Evolutionary conservation across 2,329 filamentous ascomycete genomes (phyloP), one percentile per base, ranked within the genome.

Genomic region (Clarireedia hainanense): DNA sequence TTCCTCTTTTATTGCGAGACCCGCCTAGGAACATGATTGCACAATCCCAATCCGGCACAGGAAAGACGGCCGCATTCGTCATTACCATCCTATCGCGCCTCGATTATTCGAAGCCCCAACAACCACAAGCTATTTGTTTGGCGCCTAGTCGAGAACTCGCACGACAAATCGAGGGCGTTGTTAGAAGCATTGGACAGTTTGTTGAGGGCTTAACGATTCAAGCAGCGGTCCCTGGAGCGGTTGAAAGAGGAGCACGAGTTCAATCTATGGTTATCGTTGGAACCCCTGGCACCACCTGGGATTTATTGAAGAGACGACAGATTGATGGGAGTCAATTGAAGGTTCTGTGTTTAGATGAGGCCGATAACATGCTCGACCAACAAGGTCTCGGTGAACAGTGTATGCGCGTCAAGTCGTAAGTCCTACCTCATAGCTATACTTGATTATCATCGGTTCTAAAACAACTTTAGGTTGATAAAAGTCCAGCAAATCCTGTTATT

Each of bases 1-100:
- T 99, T 17, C 94, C 94, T 27, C 79, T 99, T 55, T 87, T 99
- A 68, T 81, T 99, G 61, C 76, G 81, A 65, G 78, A 96, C 68
- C 92, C 94, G n/a, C 87, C 92, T 0, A 80, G 80, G 62, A 97
- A 97, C 73, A 88, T 99, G 80, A 92, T 99, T 68, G 94, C 91
- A 3, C 94, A 99, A 74, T 99, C 94, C n/a, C 94, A 99, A 72
- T 99, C 94, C 2, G 94, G 94, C 65, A 99, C 94, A 20, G 94
- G 94, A 68, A 99, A 99, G 78, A 99, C 94, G 0, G 94, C 91
- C 20, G 94, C 94, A 23, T 99, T 99, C 71, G 89, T 94, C 47
- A 85, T 96, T 60, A 95, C 95, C 59, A 88, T 95, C 58, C 80
- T 99, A 42, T 88, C 88, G 57, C 89, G 94, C 60, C 74, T 97